Evolutionary conservation across 2,329 filamentous ascomycete species (phyloP).

Genomic region (Celoporthe dispersa): DNA sequence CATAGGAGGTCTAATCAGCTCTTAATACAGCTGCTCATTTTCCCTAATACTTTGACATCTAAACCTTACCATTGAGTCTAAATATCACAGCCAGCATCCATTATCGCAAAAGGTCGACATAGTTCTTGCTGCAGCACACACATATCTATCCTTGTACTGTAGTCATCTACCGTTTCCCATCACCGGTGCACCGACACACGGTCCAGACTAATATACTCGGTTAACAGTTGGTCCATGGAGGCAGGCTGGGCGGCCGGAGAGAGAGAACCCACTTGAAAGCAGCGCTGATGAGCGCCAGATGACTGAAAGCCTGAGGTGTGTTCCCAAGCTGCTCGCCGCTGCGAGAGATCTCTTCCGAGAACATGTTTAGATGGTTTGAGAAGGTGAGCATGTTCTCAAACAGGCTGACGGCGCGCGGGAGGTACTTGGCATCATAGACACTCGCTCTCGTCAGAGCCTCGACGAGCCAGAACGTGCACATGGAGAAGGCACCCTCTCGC

Average conservation of each 20-base stretch:
- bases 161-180: background rate
- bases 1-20: background rate
- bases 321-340: conserved; percentile 80
- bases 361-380: conserved; percentile 74
- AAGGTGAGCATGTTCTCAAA: conserved; percentile 81
- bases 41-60: background rate
- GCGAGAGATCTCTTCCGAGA: conserved; percentile 77
- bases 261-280: conserved; percentile 62
- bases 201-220: background rate
- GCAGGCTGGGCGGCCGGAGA: background rate
- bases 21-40: background rate
- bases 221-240: background rate
- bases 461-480: conserved; percentile 85
- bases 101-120: background rate
- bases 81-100: background rate
- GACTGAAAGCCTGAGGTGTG: conserved; percentile 79
- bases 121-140: background rate
- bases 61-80: background rate
- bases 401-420: conserved; percentile 62
- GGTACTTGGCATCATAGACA: conserved; percentile 67
- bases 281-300: conserved; percentile 75
- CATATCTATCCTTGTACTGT: background rate
- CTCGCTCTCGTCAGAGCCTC: conserved; percentile 75
- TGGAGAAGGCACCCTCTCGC: conserved; percentile 75
- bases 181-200: background rate